These are phyloP conservation scores for Hirschioporus abietinus DNA, from an alignment of 768 basidiomycete genomes.

Conservation along the genomic window DNA sequence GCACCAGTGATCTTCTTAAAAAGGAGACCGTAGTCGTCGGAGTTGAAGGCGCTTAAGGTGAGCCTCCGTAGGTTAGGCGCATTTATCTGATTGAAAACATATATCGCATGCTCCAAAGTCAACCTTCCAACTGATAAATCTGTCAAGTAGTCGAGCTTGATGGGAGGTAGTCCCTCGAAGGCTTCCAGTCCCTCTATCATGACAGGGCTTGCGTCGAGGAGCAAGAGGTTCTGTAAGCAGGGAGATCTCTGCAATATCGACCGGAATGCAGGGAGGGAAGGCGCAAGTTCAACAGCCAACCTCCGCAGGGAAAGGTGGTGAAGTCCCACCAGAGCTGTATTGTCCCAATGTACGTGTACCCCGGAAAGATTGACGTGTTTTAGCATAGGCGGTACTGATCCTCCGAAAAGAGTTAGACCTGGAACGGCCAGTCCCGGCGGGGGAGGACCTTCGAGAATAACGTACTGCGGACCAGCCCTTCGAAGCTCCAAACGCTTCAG, in stretches of 20 bases:
- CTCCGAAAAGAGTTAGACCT: conserved; percentile 47
- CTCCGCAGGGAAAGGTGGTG: conserved; percentile 60
- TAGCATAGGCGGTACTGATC: conserved; percentile 34
- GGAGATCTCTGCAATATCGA: conserved; percentile 46
- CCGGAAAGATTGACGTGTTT: conserved; percentile 51
- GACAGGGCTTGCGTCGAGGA: conserved; percentile 59
- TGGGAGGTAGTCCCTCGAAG: conserved; percentile 26
- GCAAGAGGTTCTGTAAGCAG: conserved; percentile 44
- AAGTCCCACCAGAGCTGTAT: conserved; percentile 45
- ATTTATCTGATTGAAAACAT: conserved; percentile 42
- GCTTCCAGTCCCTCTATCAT: conserved; percentile 22
- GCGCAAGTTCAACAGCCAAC: conserved; percentile 47
- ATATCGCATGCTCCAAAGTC: conserved; percentile 41
- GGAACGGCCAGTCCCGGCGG: conserved; percentile 8
- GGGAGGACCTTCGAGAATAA: conserved; percentile 31
- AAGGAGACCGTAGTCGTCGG: conserved; percentile 46
- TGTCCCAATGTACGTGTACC: conserved; percentile 55
- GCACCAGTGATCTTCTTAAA: conserved; percentile 39
- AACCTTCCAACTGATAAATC: conserved; percentile 56
- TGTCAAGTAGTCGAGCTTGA: conserved; percentile 45
- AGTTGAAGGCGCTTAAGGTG: conserved; percentile 53
- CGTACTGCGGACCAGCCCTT: conserved; percentile 43
- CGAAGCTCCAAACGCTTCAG: conserved; percentile 66
- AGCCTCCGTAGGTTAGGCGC: conserved; percentile 51
- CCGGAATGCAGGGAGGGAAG: conserved; percentile 45